Conservation (phyloP, 257 asterid genomes). For the Asclepias syriaca region DNA sequence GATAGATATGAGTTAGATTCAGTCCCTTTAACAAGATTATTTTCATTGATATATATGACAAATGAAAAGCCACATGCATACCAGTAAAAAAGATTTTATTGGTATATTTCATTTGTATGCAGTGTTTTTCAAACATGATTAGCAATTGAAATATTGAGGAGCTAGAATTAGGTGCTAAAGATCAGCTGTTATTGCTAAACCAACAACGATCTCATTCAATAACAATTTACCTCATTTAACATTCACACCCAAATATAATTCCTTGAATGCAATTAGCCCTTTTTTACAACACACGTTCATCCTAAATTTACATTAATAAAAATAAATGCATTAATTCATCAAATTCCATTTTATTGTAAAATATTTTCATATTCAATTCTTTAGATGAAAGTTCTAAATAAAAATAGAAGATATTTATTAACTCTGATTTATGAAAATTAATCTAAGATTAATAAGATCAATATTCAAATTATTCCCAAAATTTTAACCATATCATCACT, state of each 20-base stretch:
- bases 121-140: too few relatives aligned
- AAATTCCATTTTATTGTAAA: background rate
- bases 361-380: background rate
- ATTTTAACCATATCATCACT: background rate
- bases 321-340: background rate
- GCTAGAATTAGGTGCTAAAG: background rate
- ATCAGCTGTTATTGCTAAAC: background rate
- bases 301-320: background rate
- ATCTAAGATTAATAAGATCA: background rate
- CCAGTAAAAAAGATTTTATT: background rate
- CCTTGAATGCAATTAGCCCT: background rate
- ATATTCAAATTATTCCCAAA: background rate
- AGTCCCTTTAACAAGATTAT: background rate
- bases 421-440: background rate
- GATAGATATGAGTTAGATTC: too few relatives aligned
- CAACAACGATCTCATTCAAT: background rate
- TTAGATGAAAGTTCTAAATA: background rate
- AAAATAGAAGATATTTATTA: background rate
- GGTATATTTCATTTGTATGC: background rate
- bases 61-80: background rate
- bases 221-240: background rate
- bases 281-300: background rate
- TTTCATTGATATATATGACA: background rate
- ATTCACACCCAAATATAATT: background rate
- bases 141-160: background rate